Conservation (phyloP, 2,329 filamentous ascomycete species). For the Diplodia scrobiculata region DNA sequence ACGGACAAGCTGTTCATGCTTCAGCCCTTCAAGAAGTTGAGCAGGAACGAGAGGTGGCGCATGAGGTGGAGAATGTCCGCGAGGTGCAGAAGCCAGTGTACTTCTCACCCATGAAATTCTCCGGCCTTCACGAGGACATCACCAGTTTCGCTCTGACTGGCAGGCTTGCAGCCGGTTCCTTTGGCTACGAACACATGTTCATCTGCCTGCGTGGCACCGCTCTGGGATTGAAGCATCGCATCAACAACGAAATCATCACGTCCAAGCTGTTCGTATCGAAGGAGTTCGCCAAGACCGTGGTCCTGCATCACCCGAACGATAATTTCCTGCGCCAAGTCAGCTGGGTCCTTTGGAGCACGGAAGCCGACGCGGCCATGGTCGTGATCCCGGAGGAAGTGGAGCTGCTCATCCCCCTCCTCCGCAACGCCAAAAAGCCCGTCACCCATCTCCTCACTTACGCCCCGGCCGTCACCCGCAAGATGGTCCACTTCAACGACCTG, state of each 20-base stretch:
- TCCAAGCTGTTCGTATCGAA: slow-evolving; percentile 46
- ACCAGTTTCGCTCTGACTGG: slow-evolving; percentile 53
- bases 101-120: slow-evolving; percentile 48
- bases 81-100: slow-evolving; percentile 54
- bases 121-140: slow-evolving; percentile 54
- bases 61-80: slow-evolving; percentile 60
- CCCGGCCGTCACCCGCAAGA: slow-evolving; percentile 61
- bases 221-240: slow-evolving; percentile 43
- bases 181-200: slow-evolving; percentile 15
- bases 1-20: slow-evolving; percentile 49
- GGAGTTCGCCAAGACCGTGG: slow-evolving; percentile 56
- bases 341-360: slow-evolving; percentile 63
- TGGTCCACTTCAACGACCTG: slow-evolving; percentile 62
- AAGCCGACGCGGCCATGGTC: slow-evolving; percentile 55
- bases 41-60: slow-evolving; percentile 59
- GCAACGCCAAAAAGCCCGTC: background rate
- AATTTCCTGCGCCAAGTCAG: slow-evolving; percentile 56
- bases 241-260: slow-evolving; percentile 34
- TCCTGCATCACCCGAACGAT: slow-evolving; percentile 44
- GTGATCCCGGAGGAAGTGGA: slow-evolving; percentile 67
- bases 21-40: slow-evolving; percentile 62
- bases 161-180: slow-evolving; percentile 35
- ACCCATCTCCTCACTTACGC: slow-evolving; percentile 61
- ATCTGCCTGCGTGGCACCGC: slow-evolving; percentile 38
- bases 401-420: slow-evolving; percentile 52